Evolutionary conservation across 257 asterid species (phyloP), one percentile per base, ranked within the genome.

Genomic region (Solanum medicagineum): DNA sequence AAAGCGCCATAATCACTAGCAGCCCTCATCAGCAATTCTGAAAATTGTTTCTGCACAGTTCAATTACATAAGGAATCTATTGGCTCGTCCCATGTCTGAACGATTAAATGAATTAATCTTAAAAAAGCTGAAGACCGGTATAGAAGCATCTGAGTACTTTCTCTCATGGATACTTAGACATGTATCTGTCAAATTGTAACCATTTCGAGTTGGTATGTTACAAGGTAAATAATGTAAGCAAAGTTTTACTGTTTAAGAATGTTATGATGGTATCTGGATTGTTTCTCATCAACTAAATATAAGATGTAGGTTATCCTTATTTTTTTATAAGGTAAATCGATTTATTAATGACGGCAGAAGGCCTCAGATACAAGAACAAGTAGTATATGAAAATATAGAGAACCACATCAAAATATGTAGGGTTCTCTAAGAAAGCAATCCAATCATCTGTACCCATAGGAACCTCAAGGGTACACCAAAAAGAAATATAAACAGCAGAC

Each of bases 1-100:
- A 97, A 91, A 83, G 98, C 91, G 85, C 98, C 98, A 87, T 97
- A 97, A 87, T 97, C 99, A 90, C 97, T 93, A 17, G 99, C 99
- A 36, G 98, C 99, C 91, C 91, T 95, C 98, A 96, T 95, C 71
- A 97, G 91, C 85, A 97, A 87, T 74, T 97, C 99, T 10, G 99
- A 97, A 86, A 97, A 97, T 94, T 97, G 98, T 92, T 97, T 97
- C 99, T 97, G 97, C 82, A 69, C 65, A 69, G 24, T 17, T 69
- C 81, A 84, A 73, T 12, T 10, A 12, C 16, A 8, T 69, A 47
- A 63, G 63, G 26, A 60, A 59, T 45, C 66, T 29, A 53, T 77
- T 51, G 26, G 47, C 26, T 51, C 14, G 45, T 26, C 42, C 2
- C 1, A 4, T 77, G 26, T 55, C 29, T 26, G 29, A 53, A 79